Conservation (phyloP, 345 rosid genomes). For the Turnera subulata region DNA sequence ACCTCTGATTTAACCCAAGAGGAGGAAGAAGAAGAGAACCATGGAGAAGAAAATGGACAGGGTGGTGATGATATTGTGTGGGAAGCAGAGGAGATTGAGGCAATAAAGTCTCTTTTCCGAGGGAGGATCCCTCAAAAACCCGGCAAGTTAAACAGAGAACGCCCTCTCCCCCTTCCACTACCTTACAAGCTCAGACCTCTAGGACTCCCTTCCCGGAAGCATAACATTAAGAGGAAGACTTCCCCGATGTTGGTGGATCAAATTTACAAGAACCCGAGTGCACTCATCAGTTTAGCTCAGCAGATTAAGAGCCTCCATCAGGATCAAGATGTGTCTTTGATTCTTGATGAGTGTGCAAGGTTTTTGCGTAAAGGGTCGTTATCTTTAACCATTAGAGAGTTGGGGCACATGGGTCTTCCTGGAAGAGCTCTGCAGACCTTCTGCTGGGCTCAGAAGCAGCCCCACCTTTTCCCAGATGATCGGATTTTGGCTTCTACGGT, state of each 20-base stretch:
- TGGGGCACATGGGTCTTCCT: conserved; percentile 80
- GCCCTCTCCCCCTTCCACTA: conserved; percentile 76
- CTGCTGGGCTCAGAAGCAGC: conserved; percentile 74
- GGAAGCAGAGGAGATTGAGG: conserved; percentile 68
- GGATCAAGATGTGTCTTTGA: conserved; percentile 45
- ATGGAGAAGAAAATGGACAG: no score
- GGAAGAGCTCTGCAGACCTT: conserved; percentile 74
- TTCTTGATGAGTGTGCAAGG: conserved; percentile 49
- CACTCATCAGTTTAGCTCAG: conserved; percentile 65
- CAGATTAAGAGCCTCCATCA: conserved; percentile 44
- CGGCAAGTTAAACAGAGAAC: conserved; percentile 40
- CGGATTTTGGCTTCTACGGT: conserved; percentile 57
- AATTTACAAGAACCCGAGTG: conserved; percentile 52
- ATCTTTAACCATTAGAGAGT: conserved; percentile 62
- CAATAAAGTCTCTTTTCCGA: conserved; percentile 72
- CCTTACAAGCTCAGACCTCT: conserved; percentile 72
- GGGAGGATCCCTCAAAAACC: conserved; percentile 81
- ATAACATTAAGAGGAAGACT: conserved; percentile 25
- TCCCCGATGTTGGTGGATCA: conserved; percentile 27
- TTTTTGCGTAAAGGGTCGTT: conserved; percentile 76
- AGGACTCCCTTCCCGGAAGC: conserved; percentile 60
- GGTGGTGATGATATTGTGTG: conserved; percentile 45
- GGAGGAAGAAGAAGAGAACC: conserved; percentile 5
- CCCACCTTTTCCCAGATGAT: conserved; percentile 66
- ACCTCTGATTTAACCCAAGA: conserved; percentile 19